phyloP scores from a whole-genome alignment of 2,329 filamentous ascomycete species.

The Metarhizium robertsii region DNA sequence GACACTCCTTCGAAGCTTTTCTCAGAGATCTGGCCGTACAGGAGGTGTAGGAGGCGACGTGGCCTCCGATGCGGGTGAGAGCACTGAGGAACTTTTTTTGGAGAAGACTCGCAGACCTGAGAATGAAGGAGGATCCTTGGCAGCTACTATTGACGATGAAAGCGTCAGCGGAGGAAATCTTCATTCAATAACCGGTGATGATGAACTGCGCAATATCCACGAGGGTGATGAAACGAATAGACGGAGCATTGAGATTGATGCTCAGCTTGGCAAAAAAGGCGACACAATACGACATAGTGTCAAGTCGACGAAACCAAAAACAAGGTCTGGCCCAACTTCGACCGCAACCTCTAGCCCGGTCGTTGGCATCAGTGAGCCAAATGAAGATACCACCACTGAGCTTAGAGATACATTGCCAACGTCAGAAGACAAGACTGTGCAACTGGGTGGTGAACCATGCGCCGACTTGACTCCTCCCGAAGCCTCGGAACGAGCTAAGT shows the following conservation, averaged over 20 bases:
- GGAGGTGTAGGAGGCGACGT: conserved; percentile 1
- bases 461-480: conserved; percentile 9
- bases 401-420: background rate
- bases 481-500: conserved; percentile 27
- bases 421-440: background rate
- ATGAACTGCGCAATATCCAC: conserved; percentile 9
- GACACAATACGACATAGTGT: background rate
- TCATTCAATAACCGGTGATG: conserved; percentile 11
- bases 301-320: background rate
- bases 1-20: conserved; percentile 34
- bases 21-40: conserved; percentile 21
- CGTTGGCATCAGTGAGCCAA: background rate
- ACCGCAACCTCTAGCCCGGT: background rate
- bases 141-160: conserved; percentile 47
- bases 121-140: conserved; percentile 42
- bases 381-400: background rate
- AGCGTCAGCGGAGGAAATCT: conserved; percentile 32
- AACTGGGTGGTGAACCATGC: conserved; percentile 1
- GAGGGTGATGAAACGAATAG: conserved; percentile 1
- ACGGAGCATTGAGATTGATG: conserved; percentile 29
- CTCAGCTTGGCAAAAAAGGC: conserved; percentile 21
- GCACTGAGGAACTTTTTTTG: conserved; percentile 37
- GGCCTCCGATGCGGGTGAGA: conserved; percentile 22
- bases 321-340: background rate
- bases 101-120: conserved; percentile 22